These are phyloP conservation scores for Xylaria palmicola DNA, from an alignment of 495 filamentous ascomycete species.

Conservation along the genomic window DNA sequence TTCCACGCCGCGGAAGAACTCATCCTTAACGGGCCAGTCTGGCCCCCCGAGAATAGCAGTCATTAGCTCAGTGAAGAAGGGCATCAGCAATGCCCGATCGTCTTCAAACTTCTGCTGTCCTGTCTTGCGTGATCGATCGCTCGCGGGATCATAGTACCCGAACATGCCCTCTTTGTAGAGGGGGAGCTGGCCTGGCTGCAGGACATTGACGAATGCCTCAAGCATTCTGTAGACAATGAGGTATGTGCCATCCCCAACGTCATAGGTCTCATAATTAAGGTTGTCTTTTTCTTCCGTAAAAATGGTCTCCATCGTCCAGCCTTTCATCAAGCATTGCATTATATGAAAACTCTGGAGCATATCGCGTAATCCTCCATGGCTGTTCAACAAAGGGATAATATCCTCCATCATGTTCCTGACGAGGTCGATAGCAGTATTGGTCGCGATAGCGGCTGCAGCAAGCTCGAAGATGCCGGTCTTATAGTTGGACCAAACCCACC, in stretches of 20 bases:
- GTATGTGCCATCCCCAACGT: constrained; percentile 26
- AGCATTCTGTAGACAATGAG: constrained; percentile 25
- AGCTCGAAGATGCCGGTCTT: constrained; percentile 33
- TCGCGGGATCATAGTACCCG: constrained; percentile 32
- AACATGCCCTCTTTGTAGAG: constrained; percentile 30
- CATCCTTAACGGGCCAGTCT: constrained; percentile 33
- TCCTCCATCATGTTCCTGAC: constrained; percentile 39
- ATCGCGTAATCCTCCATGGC: constrained; percentile 21
- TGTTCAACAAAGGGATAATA: constrained; percentile 25
- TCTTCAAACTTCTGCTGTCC: constrained; percentile 32
- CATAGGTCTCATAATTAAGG: constrained; percentile 34
- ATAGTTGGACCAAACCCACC: constrained; percentile 31
- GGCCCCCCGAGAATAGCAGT: constrained; percentile 9
- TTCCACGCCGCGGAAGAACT: constrained; percentile 37
- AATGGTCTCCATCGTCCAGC: constrained; percentile 13
- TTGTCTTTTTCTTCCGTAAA: constrained; percentile 11
- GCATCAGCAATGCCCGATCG: constrained; percentile 30
- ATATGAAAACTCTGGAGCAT: constrained; percentile 27
- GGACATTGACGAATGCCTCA: constrained; percentile 17
- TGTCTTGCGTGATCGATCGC: constrained; percentile 27
- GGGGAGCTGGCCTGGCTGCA: constrained; percentile 22
- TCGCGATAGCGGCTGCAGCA: constrained; percentile 35
- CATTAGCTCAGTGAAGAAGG: constrained; percentile 33
- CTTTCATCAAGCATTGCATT: constrained; percentile 23
- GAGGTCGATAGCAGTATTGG: constrained; percentile 43